Evolutionary conservation across 1,139 yeast genomes (phyloP).

Genomic region (Yamadazyma kanchanaburiensis): DNA sequence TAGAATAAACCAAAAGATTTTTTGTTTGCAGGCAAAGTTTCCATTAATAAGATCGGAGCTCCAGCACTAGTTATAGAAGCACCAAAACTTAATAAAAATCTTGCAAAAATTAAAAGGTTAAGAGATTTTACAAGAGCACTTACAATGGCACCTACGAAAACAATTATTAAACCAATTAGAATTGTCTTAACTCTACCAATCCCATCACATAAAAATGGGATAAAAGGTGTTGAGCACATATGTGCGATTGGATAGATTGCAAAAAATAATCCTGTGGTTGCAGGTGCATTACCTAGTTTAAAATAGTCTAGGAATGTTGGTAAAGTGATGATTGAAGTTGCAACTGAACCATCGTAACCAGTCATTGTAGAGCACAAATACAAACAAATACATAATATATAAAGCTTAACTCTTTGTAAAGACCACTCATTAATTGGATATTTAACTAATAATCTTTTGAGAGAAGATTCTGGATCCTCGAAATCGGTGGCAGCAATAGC

Average conservation of each 20-base stretch:
- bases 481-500: constrained; percentile 3
- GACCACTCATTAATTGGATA: constrained; percentile 8
- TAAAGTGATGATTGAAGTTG: constrained; percentile 16
- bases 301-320: constrained; percentile 14
- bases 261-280: constrained; percentile 8
- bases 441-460: too few species aligned
- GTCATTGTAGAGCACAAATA: constrained; percentile 15
- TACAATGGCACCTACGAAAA: constrained; percentile 6
- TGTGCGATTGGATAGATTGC: constrained; percentile 18
- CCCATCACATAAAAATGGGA: constrained; percentile 16
- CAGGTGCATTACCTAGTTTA: constrained; percentile 17
- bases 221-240: constrained; percentile 13
- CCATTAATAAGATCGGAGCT: constrained; percentile 57
- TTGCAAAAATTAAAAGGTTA: constrained; percentile 50
- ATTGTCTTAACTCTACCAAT: constrained; percentile 7
- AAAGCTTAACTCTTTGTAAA: constrained; percentile 5
- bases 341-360: constrained; percentile 20
- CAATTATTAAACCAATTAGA: constrained; percentile 5
- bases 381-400: constrained; percentile 11
- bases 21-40: constrained; percentile 55
- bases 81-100: constrained; percentile 55
- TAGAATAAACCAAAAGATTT: constrained; percentile 57
- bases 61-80: constrained; percentile 62
- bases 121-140: constrained; percentile 8
- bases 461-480: constrained; percentile 7